These are phyloP conservation scores for Termitomyces sp. DNA, from an alignment of 768 basidiomycete genomes.

Conservation along the genomic window DNA sequence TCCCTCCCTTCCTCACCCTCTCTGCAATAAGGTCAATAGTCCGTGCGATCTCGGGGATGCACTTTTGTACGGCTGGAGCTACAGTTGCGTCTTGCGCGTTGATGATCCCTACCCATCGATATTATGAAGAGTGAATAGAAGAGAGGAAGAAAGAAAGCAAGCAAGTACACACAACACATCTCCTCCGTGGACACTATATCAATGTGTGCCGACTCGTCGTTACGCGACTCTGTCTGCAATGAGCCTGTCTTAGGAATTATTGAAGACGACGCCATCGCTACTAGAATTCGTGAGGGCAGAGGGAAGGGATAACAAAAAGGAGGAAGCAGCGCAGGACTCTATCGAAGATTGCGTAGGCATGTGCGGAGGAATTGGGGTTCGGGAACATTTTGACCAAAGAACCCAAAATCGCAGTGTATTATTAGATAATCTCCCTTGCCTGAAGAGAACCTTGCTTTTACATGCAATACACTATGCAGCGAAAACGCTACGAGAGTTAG, in stretches of 20 bases:
- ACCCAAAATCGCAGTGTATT: no score
- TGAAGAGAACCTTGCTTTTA: no score
- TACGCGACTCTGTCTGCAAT: constrained; percentile 26
- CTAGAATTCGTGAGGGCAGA: background rate
- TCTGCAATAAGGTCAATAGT: constrained; percentile 27
- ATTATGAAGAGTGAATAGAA: background rate
- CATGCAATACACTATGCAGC: no score
- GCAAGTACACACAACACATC: constrained; percentile 22
- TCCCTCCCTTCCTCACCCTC: constrained; percentile 23
- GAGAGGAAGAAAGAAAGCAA: background rate
- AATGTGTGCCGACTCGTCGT: constrained; percentile 21
- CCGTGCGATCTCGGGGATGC: constrained; percentile 24
- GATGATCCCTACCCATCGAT: constrained; percentile 21
- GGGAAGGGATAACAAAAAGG: background rate
- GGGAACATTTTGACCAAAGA: background rate
- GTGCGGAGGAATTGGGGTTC: background rate
- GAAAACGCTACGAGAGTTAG: no score
- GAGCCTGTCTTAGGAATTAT: constrained; percentile 11
- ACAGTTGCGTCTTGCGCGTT: constrained; percentile 26
- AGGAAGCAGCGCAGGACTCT: background rate
- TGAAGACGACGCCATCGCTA: background rate
- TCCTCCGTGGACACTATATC: constrained; percentile 27
- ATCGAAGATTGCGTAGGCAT: no score
- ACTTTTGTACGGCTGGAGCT: constrained; percentile 23
- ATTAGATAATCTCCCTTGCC: no score